Conservation (phyloP, 2,329 filamentous ascomycete genomes). For the Monilinia polystroma region DNA sequence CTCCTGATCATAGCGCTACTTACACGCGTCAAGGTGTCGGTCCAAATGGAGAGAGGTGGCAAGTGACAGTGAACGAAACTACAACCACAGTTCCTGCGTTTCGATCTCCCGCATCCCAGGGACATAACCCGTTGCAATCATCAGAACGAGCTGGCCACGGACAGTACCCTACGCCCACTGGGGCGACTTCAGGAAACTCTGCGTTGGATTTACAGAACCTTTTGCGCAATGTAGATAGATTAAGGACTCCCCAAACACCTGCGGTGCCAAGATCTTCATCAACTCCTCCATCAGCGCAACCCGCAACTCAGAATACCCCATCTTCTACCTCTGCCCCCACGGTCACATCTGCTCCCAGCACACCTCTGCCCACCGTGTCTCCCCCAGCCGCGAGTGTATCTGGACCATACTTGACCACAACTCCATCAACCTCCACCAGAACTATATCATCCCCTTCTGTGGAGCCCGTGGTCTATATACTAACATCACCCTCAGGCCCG, state of each 20-base stretch:
- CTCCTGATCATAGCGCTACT: conserved; percentile 44
- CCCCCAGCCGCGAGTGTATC: conserved; percentile 15
- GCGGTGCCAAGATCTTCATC: conserved; percentile 30
- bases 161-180: conserved; percentile 17
- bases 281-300: conserved; percentile 18
- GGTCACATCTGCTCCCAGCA: conserved; percentile 11
- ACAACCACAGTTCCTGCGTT: conserved; percentile 33
- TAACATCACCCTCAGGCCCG: conserved; percentile 60
- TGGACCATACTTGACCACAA: conserved; percentile 13
- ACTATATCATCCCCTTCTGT: conserved; percentile 29
- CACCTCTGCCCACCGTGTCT: conserved; percentile 1
- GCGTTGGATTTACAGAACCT: conserved; percentile 34
- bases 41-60: conserved; percentile 53
- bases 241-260: conserved; percentile 27
- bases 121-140: conserved; percentile 24
- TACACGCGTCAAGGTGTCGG: conserved; percentile 51
- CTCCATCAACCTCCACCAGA: conserved; percentile 26
- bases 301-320: conserved; percentile 21
- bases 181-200: conserved; percentile 25
- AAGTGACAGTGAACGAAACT: conserved; percentile 52
- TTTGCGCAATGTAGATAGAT: conserved; percentile 34
- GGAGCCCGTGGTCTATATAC: conserved; percentile 56
- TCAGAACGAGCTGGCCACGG: conserved; percentile 27
- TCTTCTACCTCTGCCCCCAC: conserved; percentile 15
- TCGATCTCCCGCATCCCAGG: conserved; percentile 19